These are phyloP conservation scores for Candida pseudofarinosa DNA, from an alignment of 805 yeast genomes.

Conservation along the genomic window DNA sequence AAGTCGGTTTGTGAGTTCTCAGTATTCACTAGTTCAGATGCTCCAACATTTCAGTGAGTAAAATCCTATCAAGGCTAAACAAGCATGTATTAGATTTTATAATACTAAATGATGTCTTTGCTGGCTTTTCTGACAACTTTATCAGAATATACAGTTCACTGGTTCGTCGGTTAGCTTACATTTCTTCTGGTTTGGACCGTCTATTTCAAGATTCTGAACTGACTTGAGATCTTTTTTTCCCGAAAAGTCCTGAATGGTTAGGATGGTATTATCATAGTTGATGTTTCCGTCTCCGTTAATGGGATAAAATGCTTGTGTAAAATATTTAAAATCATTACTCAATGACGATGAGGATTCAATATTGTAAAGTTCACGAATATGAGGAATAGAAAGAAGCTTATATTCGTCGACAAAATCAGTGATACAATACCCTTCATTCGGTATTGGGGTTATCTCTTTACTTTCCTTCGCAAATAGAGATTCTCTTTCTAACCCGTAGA, in stretches of 20 bases:
- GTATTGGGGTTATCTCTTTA: conserved; percentile 24
- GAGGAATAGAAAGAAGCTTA: neutral
- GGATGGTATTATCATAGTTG: conserved; percentile 16
- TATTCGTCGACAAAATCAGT: conserved; percentile 9
- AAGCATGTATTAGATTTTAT: too few species aligned
- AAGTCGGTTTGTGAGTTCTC: too few species aligned
- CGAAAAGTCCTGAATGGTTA: conserved; percentile 4
- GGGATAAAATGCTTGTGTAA: conserved; percentile 23
- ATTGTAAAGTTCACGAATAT: neutral
- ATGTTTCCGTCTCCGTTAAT: conserved; percentile 19
- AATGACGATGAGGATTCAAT: conserved; percentile 8
- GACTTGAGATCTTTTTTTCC: neutral
- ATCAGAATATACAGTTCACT: too few species aligned
- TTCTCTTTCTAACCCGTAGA: conserved; percentile 39
- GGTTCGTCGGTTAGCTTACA: neutral
- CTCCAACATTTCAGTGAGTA: too few species aligned
- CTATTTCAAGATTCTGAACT: neutral
- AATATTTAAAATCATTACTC: conserved; percentile 16
- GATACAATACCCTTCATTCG: conserved; percentile 18
- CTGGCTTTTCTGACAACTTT: too few species aligned
- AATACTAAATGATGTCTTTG: too few species aligned
- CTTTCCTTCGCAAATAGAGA: conserved; percentile 7
- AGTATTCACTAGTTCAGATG: too few species aligned
- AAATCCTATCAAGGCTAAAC: too few species aligned
- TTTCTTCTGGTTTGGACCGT: neutral